Evolutionary conservation across 441 rosid genomes (phyloP), one percentile per base, ranked within the genome.

Genomic region (Brassica balearica): DNA sequence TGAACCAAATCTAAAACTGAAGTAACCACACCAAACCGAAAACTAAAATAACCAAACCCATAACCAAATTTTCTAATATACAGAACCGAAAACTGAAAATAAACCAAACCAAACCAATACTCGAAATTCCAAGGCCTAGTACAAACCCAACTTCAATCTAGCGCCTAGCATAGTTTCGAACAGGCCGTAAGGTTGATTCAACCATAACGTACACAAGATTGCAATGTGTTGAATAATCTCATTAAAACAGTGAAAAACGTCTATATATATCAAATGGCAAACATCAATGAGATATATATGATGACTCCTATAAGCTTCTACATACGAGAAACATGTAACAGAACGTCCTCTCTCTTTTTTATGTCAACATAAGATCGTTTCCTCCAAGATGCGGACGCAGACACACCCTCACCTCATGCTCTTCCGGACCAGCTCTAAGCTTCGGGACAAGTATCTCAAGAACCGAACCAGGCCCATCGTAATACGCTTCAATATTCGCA

Each of bases 361-460:
- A 88, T 2, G 94, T 87, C 77, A 88, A 80, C 88, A 85, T 79
- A 34, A 87, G 90, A 77, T 88, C 92, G 32, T 82, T 90, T 69
- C 84, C 88, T 22, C 88, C 87, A 6, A 86, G 89, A 78, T 89
- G 85, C 15, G 90, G 88, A 17, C 90, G 89, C 34, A 90, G 89
- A 79, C 92, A 90, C 61, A 3, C 89, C 20, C 82, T 88, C 36
- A 90, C 91, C 83, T 90, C 92, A 9, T 88, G 95, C 77, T 90
- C 95, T 84, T 88, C 91, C 0, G 86, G 88, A 4, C 89, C 87
- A 71, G 82, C 84, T n/a, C 82, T 85, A 15, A 86, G 87, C 73
- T 88, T 90, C 0, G 94, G 94, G 70, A 88, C 90, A 72, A 87
- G 83, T 34, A 90, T 90, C 86, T 90, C 94, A 22, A 90, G 91